A percentile compares a stretch with the other conserved stretches of the same genome.
Evolutionary conservation across 768 basidiomycete genomes (phyloP).

Genomic region (Amanita brunnescens): DNA sequence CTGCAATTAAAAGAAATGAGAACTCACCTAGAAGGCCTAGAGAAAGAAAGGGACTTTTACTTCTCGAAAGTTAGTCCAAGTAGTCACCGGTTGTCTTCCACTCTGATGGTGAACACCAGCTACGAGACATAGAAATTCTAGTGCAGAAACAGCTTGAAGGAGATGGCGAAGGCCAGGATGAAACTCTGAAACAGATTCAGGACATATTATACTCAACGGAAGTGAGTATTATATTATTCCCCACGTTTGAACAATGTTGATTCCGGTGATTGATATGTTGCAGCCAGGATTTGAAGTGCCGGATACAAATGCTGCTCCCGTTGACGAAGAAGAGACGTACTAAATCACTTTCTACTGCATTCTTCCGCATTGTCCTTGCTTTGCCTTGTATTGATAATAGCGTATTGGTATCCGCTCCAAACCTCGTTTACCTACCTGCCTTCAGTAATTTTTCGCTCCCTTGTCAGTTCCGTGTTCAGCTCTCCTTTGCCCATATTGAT

Average conservation of each 20-base stretch:
- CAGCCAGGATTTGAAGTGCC: constrained; percentile 95
- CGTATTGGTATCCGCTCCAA: constrained; percentile 1
- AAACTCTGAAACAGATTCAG: constrained; percentile 70
- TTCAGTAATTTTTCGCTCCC: background rate
- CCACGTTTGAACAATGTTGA: constrained; percentile 6
- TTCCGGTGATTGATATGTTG: background rate
- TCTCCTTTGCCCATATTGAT: background rate
- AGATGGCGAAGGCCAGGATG: constrained; percentile 45
- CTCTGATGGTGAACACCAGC: constrained; percentile 31
- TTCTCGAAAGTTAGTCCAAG: constrained; percentile 75
- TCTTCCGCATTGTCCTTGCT: background rate
- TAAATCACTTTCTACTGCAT: constrained; percentile 15
- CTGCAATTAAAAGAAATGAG: constrained; percentile 81
- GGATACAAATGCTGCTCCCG: constrained; percentile 34
- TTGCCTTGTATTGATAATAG: constrained; percentile 10
- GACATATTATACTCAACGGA: constrained; percentile 93
- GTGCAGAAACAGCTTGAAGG: constrained; percentile 72
- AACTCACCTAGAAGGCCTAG: constrained; percentile 76
- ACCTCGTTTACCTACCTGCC: background rate
- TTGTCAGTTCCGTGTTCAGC: background rate
- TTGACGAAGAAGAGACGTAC: constrained; percentile 81
- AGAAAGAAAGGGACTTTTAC: constrained; percentile 98
- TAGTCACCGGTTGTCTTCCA: background rate
- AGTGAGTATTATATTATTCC: constrained; percentile 35
- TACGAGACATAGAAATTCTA: constrained; percentile 93